Percentiles rank a stretch among this genome's conserved stretches.
phyloP scores from a whole-genome alignment of 176 grass and related monocot species.

The Neostapfia colusana region DNA sequence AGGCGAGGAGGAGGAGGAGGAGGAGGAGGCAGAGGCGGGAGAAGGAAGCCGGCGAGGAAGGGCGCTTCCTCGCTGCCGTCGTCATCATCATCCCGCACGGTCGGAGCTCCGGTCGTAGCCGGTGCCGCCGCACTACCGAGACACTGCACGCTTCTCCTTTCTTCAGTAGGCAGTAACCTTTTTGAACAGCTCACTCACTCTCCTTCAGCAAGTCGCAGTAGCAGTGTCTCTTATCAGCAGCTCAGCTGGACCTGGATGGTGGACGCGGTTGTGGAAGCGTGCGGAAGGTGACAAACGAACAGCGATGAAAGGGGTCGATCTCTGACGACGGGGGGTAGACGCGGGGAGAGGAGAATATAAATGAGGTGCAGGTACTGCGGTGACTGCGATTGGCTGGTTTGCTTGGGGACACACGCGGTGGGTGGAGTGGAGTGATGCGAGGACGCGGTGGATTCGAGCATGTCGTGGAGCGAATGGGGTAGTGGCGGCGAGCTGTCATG shows the following conservation, averaged over 20 bases:
- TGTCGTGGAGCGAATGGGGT: background rate
- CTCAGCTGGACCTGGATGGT: background rate
- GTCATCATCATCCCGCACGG: background rate
- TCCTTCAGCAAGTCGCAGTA: no score
- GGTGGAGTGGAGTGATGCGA: background rate
- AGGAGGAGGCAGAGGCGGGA: constrained; percentile 10
- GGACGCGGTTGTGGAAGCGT: background rate
- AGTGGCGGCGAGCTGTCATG: constrained; percentile 26
- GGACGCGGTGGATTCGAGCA: background rate
- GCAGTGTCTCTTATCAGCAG: no score
- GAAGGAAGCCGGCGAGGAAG: background rate
- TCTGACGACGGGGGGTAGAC: background rate
- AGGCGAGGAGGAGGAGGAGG: constrained; percentile 24
- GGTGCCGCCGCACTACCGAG: background rate
- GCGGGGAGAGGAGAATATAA: constrained; percentile 5
- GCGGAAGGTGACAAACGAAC: constrained; percentile 44
- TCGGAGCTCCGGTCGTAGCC: background rate
- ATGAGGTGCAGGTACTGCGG: background rate
- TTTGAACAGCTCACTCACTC: no score
- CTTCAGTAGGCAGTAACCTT: no score
- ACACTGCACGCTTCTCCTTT: background rate
- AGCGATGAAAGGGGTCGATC: background rate
- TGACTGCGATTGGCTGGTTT: background rate
- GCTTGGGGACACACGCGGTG: no score
- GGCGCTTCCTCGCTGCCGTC: constrained; percentile 43